Conservation (phyloP, 208 protist species). For the Spongospora subterranea region DNA sequence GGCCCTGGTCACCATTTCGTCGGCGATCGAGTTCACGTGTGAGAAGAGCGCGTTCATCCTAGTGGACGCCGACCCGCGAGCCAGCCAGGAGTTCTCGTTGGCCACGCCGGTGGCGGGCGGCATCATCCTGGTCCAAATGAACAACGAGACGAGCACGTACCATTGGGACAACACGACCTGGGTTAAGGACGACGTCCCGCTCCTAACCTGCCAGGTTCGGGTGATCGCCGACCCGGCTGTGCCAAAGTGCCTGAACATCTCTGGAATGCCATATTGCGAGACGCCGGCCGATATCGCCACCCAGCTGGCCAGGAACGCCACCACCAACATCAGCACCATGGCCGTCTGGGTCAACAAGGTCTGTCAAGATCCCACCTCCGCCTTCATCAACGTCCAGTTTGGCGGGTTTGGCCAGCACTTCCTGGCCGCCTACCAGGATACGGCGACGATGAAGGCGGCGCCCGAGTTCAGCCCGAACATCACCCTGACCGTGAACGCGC, state of each 20-base stretch:
- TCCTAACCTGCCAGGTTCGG: background rate
- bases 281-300: background rate
- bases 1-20: background rate
- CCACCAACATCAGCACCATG: background rate
- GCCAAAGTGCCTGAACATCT: conserved; percentile 21
- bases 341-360: background rate
- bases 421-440: background rate
- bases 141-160: conserved; percentile 18
- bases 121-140: conserved; percentile 16
- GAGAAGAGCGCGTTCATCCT: conserved; percentile 27
- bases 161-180: conserved; percentile 11
- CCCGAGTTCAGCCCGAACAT: conserved; percentile 40
- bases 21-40: background rate
- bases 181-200: background rate
- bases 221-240: background rate
- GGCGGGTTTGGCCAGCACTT: background rate
- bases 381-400: background rate
- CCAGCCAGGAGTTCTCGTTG: background rate
- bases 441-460: background rate
- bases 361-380: background rate
- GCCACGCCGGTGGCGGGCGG: background rate
- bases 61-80: background rate
- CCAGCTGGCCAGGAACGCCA: background rate
- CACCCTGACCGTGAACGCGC: background rate
- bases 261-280: conserved; percentile 40